Conservation (phyloP, 2,329 filamentous ascomycete species). For the Zasmidium citrigriseum region DNA sequence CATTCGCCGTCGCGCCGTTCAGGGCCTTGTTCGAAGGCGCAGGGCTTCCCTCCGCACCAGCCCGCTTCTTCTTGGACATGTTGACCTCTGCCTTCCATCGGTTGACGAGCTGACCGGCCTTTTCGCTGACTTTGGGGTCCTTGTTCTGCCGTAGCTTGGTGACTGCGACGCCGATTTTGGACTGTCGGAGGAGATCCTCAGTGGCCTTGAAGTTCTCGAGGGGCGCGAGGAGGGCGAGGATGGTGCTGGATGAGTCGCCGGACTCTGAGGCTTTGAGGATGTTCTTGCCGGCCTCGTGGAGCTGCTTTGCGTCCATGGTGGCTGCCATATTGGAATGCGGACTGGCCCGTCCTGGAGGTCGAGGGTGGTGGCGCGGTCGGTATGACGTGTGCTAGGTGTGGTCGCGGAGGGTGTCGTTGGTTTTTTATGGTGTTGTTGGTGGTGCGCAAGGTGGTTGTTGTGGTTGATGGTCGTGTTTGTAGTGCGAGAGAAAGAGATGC, state of each 20-base stretch:
- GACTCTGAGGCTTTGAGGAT: slow-evolving; percentile 76
- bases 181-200: slow-evolving; percentile 86
- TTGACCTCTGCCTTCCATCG: slow-evolving; percentile 86
- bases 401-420: not conserved
- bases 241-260: slow-evolving; percentile 71
- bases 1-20: slow-evolving; percentile 36
- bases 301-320: slow-evolving; percentile 77
- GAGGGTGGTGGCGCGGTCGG: not conserved
- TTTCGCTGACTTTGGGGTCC: slow-evolving; percentile 68
- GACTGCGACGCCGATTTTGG: slow-evolving; percentile 87
- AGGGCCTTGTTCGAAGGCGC: slow-evolving; percentile 42
- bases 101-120: slow-evolving; percentile 78
- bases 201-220: slow-evolving; percentile 80
- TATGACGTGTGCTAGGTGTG: not conserved
- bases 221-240: slow-evolving; percentile 74
- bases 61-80: slow-evolving; percentile 34
- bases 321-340: slow-evolving; percentile 17
- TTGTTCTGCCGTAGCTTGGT: slow-evolving; percentile 84
- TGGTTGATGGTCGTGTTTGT: not conserved
- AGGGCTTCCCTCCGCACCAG: slow-evolving; percentile 42
- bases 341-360: not conserved
- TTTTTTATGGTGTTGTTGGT: not conserved
- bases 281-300: slow-evolving; percentile 73
- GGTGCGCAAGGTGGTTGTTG: not conserved
- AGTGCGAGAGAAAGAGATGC: slow-evolving; percentile 1